Conservation (phyloP, 1,284 basidiomycete genomes). For the Ganoderma multipileum region DNA sequence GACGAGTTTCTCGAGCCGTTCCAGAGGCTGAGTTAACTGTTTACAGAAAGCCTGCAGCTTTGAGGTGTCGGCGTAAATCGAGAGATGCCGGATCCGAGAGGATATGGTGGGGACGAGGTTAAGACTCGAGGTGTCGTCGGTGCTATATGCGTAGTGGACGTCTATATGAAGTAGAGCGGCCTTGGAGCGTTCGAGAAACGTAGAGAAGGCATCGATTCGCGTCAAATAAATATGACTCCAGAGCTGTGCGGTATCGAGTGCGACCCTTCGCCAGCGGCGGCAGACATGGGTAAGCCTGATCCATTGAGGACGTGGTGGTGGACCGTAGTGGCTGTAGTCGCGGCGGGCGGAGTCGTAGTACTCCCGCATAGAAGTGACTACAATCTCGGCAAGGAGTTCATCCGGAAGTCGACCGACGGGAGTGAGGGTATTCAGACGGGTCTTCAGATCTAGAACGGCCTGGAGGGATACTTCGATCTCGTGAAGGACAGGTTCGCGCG, state of each 20-base stretch:
- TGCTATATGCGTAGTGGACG: background rate
- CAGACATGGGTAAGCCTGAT: background rate
- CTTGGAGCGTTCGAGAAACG: background rate
- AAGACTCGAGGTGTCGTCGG: background rate
- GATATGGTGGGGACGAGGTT: background rate
- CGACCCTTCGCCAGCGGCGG: background rate
- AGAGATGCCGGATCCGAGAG: background rate
- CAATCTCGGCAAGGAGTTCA: conserved; percentile 6
- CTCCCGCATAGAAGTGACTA: background rate
- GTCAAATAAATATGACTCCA: background rate
- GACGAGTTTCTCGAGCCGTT: background rate
- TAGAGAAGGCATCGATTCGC: background rate
- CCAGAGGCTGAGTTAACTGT: background rate
- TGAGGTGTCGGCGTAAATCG: background rate
- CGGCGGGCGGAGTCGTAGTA: background rate
- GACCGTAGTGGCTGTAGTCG: background rate
- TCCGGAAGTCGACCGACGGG: conserved; percentile 6
- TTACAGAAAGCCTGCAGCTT: background rate
- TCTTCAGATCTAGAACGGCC: background rate
- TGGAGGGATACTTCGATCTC: background rate
- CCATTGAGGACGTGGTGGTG: background rate
- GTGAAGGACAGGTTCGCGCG: background rate
- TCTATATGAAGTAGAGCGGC: background rate
- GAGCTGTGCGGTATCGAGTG: background rate
- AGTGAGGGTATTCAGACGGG: conserved; percentile 5